phyloP scores from a whole-genome alignment of 2,329 filamentous ascomycete species.

The Dactylonectria macrodidyma region DNA sequence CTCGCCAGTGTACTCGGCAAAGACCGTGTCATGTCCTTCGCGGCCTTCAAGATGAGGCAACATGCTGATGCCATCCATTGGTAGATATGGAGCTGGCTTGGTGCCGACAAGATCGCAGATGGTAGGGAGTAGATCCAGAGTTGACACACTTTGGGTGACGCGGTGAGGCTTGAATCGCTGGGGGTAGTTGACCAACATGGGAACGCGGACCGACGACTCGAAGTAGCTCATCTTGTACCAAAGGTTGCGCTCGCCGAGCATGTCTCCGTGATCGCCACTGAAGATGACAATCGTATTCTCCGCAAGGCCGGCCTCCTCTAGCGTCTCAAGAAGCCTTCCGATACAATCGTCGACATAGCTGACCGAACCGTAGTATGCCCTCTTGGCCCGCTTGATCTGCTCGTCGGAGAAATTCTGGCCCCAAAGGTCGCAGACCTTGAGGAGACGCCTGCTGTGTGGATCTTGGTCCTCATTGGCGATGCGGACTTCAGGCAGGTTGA shows the following conservation, averaged over 20 bases:
- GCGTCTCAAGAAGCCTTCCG: conserved; percentile 82
- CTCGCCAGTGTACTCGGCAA: conserved; percentile 95
- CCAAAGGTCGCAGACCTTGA: conserved; percentile 90
- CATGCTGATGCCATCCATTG: conserved; percentile 88
- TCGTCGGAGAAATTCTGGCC: conserved; percentile 87
- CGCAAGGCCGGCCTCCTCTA: conserved; percentile 84
- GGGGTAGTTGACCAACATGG: conserved; percentile 87
- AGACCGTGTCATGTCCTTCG: conserved; percentile 86
- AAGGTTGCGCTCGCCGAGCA: conserved; percentile 91
- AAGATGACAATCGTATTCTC: conserved; percentile 94
- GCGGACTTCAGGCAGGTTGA: conserved; percentile 83
- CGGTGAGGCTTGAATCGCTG: conserved; percentile 81
- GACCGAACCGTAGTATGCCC: conserved; percentile 93
- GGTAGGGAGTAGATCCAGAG: conserved; percentile 90
- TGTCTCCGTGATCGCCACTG: conserved; percentile 94
- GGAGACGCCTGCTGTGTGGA: conserved; percentile 86
- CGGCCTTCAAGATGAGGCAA: conserved; percentile 80
- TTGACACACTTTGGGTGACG: conserved; percentile 88
- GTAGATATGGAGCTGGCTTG: conserved; percentile 78
- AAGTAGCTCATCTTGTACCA: conserved; percentile 99
- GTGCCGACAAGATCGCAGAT: conserved; percentile 86
- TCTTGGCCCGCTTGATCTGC: conserved; percentile 86
- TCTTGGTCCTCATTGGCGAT: conserved; percentile 89
- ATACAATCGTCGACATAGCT: conserved; percentile 96
- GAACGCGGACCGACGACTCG: conserved; percentile 90